A percentile compares a stretch with the other conserved stretches of the same genome.
Conservation (phyloP, 2,329 filamentous ascomycete species). For the Onygenales sp. region DNA sequence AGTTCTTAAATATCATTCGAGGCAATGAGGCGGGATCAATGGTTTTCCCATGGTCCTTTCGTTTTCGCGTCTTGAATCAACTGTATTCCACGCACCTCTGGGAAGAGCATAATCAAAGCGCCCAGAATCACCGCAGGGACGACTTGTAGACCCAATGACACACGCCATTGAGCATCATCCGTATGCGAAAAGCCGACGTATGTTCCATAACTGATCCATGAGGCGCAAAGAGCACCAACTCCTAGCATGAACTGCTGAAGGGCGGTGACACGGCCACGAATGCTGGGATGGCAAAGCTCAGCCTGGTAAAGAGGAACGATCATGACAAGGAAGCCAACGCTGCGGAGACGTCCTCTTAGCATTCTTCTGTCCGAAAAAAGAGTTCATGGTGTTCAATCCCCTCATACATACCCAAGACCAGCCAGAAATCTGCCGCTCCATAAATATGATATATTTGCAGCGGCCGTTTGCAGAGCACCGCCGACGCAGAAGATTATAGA, state of each 20-base stretch:
- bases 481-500: constrained; percentile 62
- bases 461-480: constrained; percentile 63
- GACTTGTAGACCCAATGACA: constrained; percentile 60
- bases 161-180: constrained; percentile 49
- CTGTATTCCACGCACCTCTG: constrained; percentile 42
- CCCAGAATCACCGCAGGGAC: constrained; percentile 57
- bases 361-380: constrained; percentile 3
- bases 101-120: constrained; percentile 60
- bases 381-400: constrained; percentile 9
- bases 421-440: constrained; percentile 62
- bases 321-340: constrained; percentile 54
- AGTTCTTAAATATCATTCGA: not conserved
- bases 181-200: constrained; percentile 41
- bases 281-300: constrained; percentile 67
- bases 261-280: constrained; percentile 64
- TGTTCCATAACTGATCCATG: constrained; percentile 63
- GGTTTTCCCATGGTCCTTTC: not conserved
- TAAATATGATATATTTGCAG: constrained; percentile 49
- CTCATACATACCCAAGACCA: constrained; percentile 48
- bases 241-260: constrained; percentile 79
- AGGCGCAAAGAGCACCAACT: constrained; percentile 61
- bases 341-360: constrained; percentile 13
- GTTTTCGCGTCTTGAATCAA: not conserved
- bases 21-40: too few species aligned
- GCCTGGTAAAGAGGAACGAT: constrained; percentile 66